Evolutionary conservation across 2,329 filamentous ascomycete genomes (phyloP).

Genomic region (Tolypocladium ovalisporum): DNA sequence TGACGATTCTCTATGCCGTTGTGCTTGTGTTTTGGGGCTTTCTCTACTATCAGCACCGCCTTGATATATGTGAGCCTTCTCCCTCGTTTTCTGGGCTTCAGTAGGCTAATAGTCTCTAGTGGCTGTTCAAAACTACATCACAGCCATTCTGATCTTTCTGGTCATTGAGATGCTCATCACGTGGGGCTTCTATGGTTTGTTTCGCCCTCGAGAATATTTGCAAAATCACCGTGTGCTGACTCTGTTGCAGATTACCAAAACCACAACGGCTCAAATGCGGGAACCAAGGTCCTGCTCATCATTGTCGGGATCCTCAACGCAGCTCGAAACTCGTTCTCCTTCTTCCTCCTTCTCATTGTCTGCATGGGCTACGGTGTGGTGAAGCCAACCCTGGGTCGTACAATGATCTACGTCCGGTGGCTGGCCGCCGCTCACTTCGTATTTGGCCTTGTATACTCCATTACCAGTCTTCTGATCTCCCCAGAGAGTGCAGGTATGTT

Average conservation of each 20-base stretch:
- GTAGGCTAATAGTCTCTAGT: slow-evolving; percentile 35
- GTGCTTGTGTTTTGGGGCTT: slow-evolving; percentile 81
- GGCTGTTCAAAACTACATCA: slow-evolving; percentile 98
- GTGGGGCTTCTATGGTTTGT: slow-evolving; percentile 86
- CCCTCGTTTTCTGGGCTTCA: background rate
- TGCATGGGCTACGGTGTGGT: slow-evolving; percentile 99
- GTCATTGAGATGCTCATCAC: slow-evolving; percentile 96
- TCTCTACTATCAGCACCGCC: slow-evolving; percentile 85
- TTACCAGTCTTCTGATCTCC: slow-evolving; percentile 79
- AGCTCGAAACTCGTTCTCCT: slow-evolving; percentile 91
- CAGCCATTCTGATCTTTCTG: slow-evolving; percentile 87
- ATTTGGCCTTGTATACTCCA: slow-evolving; percentile 86
- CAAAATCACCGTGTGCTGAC: slow-evolving; percentile 19
- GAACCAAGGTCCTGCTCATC: slow-evolving; percentile 77
- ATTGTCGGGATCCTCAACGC: slow-evolving; percentile 90
- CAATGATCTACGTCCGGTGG: slow-evolving; percentile 88
- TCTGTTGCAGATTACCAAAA: slow-evolving; percentile 72
- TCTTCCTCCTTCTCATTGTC: slow-evolving; percentile 94
- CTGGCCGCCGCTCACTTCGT: slow-evolving; percentile 88
- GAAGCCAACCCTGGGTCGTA: slow-evolving; percentile 80
- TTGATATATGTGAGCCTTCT: slow-evolving; percentile 63
- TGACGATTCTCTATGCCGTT: slow-evolving; percentile 87
- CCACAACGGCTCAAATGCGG: slow-evolving; percentile 70
- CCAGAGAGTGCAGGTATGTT: slow-evolving; percentile 67
- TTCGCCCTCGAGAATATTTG: background rate